Evolutionary conservation across 164 flowering plant genomes (phyloP).

Genomic region (Magnolia sinica): DNA sequence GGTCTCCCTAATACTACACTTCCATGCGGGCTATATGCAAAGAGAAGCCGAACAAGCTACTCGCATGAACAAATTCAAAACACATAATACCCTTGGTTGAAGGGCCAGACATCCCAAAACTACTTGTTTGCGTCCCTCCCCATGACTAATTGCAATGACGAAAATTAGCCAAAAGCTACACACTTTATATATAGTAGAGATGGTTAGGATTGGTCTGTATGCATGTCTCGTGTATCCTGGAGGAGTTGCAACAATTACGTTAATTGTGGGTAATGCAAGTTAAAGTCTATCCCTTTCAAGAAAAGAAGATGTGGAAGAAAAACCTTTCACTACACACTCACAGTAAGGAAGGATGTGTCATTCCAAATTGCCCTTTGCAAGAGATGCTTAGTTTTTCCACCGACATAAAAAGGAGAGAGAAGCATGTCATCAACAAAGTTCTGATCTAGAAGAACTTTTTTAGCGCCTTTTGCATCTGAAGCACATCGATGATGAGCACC

Average conservation of each 20-base stretch:
- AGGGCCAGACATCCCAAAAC: too few species aligned
- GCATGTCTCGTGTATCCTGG: background rate
- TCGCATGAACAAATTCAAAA: too few species aligned
- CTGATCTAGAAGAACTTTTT: conserved; percentile 61
- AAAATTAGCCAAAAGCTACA: too few species aligned
- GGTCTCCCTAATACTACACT: too few species aligned
- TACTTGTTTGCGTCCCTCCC: too few species aligned
- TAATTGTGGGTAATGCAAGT: background rate
- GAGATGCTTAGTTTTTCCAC: conserved; percentile 55
- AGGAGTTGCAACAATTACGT: background rate
- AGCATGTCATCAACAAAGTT: conserved; percentile 87
- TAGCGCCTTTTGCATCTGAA: conserved; percentile 42
- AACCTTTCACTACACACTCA: conserved; percentile 33
- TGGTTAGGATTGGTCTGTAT: too few species aligned
- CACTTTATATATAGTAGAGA: too few species aligned
- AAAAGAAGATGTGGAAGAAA: background rate
- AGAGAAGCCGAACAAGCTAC: too few species aligned
- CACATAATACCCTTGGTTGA: too few species aligned
- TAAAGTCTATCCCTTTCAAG: background rate
- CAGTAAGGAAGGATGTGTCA: conserved; percentile 87
- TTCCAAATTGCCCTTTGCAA: conserved; percentile 88
- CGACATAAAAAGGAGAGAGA: conserved; percentile 67
- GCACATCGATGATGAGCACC: conserved; percentile 77
- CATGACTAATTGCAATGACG: too few species aligned
- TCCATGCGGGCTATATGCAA: too few species aligned